phyloP scores from a whole-genome alignment of 768 basidiomycete genomes.

The Candolleomyces eurysporus region DNA sequence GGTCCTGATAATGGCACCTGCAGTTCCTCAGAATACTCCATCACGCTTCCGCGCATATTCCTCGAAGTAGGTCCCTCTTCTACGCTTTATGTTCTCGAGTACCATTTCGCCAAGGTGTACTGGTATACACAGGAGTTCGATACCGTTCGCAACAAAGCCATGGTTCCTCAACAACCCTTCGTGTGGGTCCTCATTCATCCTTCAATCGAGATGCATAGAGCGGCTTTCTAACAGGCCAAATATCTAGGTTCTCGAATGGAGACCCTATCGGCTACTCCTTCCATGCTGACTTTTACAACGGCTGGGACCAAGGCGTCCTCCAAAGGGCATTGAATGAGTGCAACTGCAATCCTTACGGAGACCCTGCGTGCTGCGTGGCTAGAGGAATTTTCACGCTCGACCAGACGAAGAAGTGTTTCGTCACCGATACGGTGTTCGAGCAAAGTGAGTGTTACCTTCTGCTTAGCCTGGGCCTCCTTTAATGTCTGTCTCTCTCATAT shows the following conservation, averaged over 20 bases:
- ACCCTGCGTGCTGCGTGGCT: constrained; percentile 30
- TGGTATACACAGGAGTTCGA: constrained; percentile 37
- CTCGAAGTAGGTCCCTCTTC: constrained; percentile 29
- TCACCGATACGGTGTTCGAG: constrained; percentile 35
- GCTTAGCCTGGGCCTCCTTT: neutral
- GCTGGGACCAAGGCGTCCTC: constrained; percentile 47
- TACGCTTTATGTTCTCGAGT: neutral
- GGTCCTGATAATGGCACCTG: constrained; percentile 42
- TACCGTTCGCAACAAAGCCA: constrained; percentile 30
- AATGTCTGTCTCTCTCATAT: neutral
- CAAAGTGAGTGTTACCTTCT: constrained; percentile 19
- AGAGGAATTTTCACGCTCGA: constrained; percentile 32
- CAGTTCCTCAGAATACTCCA: constrained; percentile 31
- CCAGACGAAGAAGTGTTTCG: constrained; percentile 28
- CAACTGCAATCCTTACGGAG: constrained; percentile 34
- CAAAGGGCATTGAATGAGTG: constrained; percentile 43
- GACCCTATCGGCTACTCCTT: constrained; percentile 57
- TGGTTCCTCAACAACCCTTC: constrained; percentile 42
- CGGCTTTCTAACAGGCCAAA: neutral
- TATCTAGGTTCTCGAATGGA: constrained; percentile 42
- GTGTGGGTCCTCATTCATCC: constrained; percentile 28
- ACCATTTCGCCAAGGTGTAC: constrained; percentile 32
- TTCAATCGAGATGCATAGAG: neutral
- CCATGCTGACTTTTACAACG: constrained; percentile 43
- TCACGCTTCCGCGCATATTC: constrained; percentile 42